Evolutionary conservation across 116 monocot species (phyloP).

Genomic region (Zostera marina): DNA sequence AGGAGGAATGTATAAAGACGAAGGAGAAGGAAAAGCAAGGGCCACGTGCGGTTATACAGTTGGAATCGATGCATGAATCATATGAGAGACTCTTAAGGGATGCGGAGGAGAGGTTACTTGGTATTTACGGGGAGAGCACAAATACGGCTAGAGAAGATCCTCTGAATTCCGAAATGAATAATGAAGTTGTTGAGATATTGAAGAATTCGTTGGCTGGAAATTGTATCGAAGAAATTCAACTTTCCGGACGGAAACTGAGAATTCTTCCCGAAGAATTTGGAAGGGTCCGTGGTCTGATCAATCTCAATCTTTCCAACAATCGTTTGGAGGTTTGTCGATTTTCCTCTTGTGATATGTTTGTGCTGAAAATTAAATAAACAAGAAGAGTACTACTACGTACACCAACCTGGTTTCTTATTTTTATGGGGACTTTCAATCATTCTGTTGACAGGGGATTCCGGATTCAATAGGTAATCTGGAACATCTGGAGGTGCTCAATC

Average conservation of each 20-base stretch:
- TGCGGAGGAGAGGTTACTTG: conserved; percentile 45
- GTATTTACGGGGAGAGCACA: conserved; percentile 21
- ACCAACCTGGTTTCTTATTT: too few species aligned
- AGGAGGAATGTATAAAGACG: conserved; percentile 17
- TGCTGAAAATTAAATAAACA: too few species aligned
- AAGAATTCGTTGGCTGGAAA: conserved; percentile 14
- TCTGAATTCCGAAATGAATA: conserved; percentile 11
- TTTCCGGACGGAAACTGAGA: conserved; percentile 28
- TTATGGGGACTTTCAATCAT: neutral
- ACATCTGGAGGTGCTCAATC: conserved; percentile 49
- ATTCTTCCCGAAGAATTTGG: conserved; percentile 54
- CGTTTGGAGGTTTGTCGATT: conserved; percentile 36
- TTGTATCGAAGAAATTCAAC: conserved; percentile 28
- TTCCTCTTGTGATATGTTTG: neutral
- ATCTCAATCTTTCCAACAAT: conserved; percentile 47
- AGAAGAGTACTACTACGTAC: too few species aligned
- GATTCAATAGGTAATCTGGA: conserved; percentile 70
- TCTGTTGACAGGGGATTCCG: neutral
- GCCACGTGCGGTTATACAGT: conserved; percentile 30
- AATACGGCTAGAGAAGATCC: neutral
- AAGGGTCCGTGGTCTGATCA: conserved; percentile 24
- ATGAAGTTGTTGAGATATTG: conserved; percentile 41
- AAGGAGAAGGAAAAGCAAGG: conserved; percentile 27
- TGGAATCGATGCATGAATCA: conserved; percentile 60
- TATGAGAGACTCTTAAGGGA: conserved; percentile 50